Evolutionary conservation across 2,329 filamentous ascomycete genomes (phyloP).

Genomic region (Alternaria ethzedia): DNA sequence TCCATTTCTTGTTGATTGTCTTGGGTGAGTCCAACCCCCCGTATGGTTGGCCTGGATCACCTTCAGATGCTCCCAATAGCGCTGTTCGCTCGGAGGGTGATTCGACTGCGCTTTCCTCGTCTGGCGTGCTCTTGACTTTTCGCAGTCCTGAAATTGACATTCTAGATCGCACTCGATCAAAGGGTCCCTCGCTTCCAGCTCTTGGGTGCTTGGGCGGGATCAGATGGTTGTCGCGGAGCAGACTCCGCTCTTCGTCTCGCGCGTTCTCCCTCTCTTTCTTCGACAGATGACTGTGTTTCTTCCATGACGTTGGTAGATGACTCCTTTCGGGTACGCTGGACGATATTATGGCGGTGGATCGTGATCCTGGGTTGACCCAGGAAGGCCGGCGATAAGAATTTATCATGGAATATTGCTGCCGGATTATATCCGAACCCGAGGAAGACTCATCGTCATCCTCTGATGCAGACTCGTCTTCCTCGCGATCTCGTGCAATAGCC

Average conservation of each 20-base stretch:
- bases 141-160: slow-evolving; percentile 39
- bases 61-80: slow-evolving; percentile 51
- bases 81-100: slow-evolving; percentile 55
- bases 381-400: slow-evolving; percentile 78
- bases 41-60: slow-evolving; percentile 49
- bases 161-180: slow-evolving; percentile 32
- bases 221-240: slow-evolving; percentile 66
- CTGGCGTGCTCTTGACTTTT: slow-evolving; percentile 37
- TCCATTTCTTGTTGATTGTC: slow-evolving; percentile 44
- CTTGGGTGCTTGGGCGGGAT: slow-evolving; percentile 61
- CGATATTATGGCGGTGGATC: slow-evolving; percentile 73
- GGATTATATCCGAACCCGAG: slow-evolving; percentile 54
- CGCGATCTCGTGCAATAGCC: slow-evolving; percentile 47
- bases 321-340: slow-evolving; percentile 54
- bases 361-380: slow-evolving; percentile 73
- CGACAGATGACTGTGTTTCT: slow-evolving; percentile 53
- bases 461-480: slow-evolving; percentile 60
- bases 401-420: slow-evolving; percentile 59
- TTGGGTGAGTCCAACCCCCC: slow-evolving; percentile 59
- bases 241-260: slow-evolving; percentile 63
- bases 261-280: slow-evolving; percentile 61
- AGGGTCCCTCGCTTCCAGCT: slow-evolving; percentile 38
- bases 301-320: slow-evolving; percentile 26
- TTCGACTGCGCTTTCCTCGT: slow-evolving; percentile 38
- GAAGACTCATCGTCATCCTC: slow-evolving; percentile 59